Evolutionary conservation across 2,329 filamentous ascomycete genomes (phyloP).

Genomic region (Volutella citrinella): DNA sequence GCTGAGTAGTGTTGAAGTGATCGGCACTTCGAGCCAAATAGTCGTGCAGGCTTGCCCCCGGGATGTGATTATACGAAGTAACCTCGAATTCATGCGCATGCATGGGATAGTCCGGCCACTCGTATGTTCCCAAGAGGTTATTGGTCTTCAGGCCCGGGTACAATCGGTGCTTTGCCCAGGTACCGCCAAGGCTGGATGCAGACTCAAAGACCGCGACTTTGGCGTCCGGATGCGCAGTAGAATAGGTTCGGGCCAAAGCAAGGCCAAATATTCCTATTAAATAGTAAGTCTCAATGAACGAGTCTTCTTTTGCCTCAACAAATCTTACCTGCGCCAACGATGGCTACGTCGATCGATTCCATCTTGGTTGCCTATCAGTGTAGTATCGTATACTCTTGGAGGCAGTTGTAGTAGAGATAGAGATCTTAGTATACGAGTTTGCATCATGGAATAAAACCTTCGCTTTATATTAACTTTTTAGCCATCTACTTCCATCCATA

Average conservation of each 20-base stretch:
- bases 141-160: slow-evolving; percentile 16
- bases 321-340: slow-evolving; percentile 15
- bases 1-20: slow-evolving; percentile 3
- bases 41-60: slow-evolving; percentile 6
- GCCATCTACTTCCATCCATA: too few species aligned
- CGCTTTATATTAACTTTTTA: too few species aligned
- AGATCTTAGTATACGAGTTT: background rate
- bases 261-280: slow-evolving; percentile 10
- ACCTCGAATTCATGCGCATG: slow-evolving; percentile 6
- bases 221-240: slow-evolving; percentile 1
- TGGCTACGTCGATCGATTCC: slow-evolving; percentile 10
- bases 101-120: slow-evolving; percentile 14
- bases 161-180: slow-evolving; percentile 11
- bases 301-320: too few species aligned
- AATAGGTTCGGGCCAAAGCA: slow-evolving; percentile 10
- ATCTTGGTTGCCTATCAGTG: too few species aligned
- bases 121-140: slow-evolving; percentile 12
- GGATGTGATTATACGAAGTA: slow-evolving; percentile 8
- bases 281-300: background rate
- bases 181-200: slow-evolving; percentile 8
- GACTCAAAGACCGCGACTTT: slow-evolving; percentile 10
- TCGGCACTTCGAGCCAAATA: slow-evolving; percentile 12
- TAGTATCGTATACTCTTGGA: too few species aligned
- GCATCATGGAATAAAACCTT: too few species aligned
- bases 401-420: too few species aligned